phyloP scores from a whole-genome alignment of 2,329 filamentous ascomycete species.

The Fusarium pseudocircinatum region DNA sequence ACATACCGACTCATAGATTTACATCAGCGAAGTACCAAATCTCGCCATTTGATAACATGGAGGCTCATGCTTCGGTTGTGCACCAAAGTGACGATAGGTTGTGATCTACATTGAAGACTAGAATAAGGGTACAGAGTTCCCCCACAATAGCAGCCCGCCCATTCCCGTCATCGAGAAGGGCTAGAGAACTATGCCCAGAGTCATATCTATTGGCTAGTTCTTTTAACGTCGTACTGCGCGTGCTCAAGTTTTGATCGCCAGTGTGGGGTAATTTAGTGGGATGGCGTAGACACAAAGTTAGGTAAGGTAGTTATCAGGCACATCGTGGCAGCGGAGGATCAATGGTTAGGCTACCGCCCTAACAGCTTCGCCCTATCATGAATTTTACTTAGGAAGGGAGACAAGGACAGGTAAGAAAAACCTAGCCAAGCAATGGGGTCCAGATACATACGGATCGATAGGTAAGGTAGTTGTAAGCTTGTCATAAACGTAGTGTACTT shows the following conservation, averaged over 20 bases:
- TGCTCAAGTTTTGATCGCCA: conserved; percentile 32
- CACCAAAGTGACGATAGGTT: conserved; percentile 15
- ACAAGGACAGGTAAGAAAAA: conserved; percentile 11
- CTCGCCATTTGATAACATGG: neutral
- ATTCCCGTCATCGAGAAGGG: neutral
- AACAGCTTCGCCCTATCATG: neutral
- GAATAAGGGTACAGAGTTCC: neutral
- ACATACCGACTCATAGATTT: neutral
- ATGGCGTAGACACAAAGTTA: conserved; percentile 7
- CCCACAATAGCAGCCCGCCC: neutral
- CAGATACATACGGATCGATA: neutral
- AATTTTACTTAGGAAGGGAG: neutral
- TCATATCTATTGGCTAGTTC: conserved; percentile 16
- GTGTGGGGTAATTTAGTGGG: conserved; percentile 18
- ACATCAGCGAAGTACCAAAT: conserved; percentile 9
- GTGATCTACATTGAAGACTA: conserved; percentile 14
- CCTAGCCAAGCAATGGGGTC: conserved; percentile 19
- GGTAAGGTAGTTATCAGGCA: conserved; percentile 9
- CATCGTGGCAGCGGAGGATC: conserved; percentile 15
- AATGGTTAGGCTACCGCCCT: neutral
- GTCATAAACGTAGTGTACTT: neutral
- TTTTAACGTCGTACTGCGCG: conserved; percentile 12
- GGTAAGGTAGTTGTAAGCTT: neutral
- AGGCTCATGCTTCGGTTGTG: neutral
- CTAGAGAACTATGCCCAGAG: neutral